Conservation (phyloP, 1,284 basidiomycete species). For the Ustilago shanxiensis region DNA sequence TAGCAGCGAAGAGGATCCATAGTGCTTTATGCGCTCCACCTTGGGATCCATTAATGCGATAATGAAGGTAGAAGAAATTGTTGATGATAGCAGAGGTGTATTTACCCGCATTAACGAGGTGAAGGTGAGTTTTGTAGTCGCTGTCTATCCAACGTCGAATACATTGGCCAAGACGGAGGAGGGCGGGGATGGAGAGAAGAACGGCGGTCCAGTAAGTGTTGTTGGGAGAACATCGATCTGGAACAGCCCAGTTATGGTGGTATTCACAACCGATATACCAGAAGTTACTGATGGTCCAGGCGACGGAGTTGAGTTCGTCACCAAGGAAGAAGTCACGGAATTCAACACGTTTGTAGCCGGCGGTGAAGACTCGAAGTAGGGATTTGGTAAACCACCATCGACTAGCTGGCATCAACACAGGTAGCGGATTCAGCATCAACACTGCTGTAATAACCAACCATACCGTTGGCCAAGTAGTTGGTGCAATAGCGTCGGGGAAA, state of each 20-base stretch:
- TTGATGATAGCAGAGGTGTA: constrained; percentile 63
- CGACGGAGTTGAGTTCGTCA: constrained; percentile 70
- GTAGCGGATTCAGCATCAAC: constrained; percentile 83
- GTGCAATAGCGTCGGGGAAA: constrained; percentile 60
- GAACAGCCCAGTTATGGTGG: constrained; percentile 61
- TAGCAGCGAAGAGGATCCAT: constrained; percentile 75
- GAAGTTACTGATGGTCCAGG: constrained; percentile 69
- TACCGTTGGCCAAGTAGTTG: constrained; percentile 80
- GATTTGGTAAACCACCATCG: constrained; percentile 84
- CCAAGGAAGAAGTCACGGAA: constrained; percentile 70
- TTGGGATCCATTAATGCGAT: constrained; percentile 58
- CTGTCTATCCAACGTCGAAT: constrained; percentile 87
- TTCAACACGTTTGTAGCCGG: constrained; percentile 75
- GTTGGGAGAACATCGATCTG: constrained; percentile 57
- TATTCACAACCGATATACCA: constrained; percentile 80
- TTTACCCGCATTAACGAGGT: constrained; percentile 83
- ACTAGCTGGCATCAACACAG: constrained; percentile 77
- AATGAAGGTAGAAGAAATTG: constrained; percentile 67
- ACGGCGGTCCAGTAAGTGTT: constrained; percentile 71
- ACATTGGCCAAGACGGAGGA: constrained; percentile 85
- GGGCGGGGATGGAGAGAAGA: constrained; percentile 76
- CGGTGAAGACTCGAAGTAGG: constrained; percentile 74
- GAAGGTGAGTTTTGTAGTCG: constrained; percentile 74
- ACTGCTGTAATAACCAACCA: constrained; percentile 80
- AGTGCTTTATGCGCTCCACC: constrained; percentile 27